Evolutionary conservation across 371 early-diverging fungal genomes (phyloP), one percentile per base, ranked within the genome.

Genomic region (Dichotomocladium elegans): DNA sequence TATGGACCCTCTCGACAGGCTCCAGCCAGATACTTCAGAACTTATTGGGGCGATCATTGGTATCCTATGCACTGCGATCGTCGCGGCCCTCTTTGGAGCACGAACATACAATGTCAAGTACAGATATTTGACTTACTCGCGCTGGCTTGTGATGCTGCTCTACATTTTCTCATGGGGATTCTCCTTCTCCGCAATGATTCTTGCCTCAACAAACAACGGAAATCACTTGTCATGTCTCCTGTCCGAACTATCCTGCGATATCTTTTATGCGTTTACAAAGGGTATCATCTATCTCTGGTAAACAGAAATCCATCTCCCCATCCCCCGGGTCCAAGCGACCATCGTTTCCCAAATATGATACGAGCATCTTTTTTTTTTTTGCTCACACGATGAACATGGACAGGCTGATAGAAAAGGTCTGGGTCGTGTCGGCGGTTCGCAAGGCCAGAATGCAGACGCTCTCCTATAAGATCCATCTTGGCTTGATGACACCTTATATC

Each of bases 101-200:
- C 73, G 73, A 55, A 71, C 77, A 21, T 66, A 57, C 12, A 69
- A 69, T 35, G 67, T 73, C 3, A 59, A 61, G 34, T 55, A 57
- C 42, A 53, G 51, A 27, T 57, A 60, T 10, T 45, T 77, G 55
- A 66, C 66, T 51, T 71, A 66, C 34, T 64, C 72, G 3, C 66
- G 74, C 15, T 62, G 67, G 30, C 70, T 77, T 19, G 74, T 77
- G 41, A 47, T 74, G 24, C 19, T 24, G 8, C 58, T 77, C 2
- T 77, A 73, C 49, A 21, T 69, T 28, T 34, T 50, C 31, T 77
- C 77, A 3, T 77, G 77, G 77, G 65, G 65, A 24, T 77, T 77
- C 47, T 63, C 70, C 1, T n/a, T 63, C 37, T 53, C 64, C 30
- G 68, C 69, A 2, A 65, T 69, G 9, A 57, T 73, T 35, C 60